Evolutionary conservation across 176 grass and related monocot species (phyloP).

Genomic region (Aegilops umbellulata): DNA sequence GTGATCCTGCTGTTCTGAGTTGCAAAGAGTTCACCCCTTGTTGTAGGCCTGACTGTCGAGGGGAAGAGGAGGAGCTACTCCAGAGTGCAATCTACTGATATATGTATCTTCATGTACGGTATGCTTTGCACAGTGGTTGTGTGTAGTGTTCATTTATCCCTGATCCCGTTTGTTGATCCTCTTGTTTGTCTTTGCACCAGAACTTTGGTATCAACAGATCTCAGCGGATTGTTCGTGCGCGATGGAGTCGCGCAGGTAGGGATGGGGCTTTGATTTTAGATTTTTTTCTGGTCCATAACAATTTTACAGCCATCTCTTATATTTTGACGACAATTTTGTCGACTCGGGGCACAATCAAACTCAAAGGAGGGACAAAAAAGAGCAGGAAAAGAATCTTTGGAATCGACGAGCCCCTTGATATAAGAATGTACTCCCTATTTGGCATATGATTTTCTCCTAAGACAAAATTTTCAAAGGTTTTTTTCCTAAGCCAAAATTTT

Average conservation of each 20-base stretch:
- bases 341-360: neutral
- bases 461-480: neutral
- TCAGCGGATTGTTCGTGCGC: neutral
- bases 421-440: neutral
- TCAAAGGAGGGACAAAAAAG: neutral
- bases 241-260: neutral
- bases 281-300: neutral
- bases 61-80: neutral
- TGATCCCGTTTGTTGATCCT: neutral
- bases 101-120: neutral
- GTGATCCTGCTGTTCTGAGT: constrained; percentile 64
- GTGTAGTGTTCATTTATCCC: neutral
- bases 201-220: neutral
- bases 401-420: neutral
- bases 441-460: neutral
- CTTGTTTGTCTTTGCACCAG: neutral
- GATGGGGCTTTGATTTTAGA: neutral
- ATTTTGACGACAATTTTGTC: neutral
- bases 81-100: neutral
- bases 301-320: neutral
- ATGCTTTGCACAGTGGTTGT: neutral
- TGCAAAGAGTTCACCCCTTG: neutral
- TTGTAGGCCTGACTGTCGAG: neutral
- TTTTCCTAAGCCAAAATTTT: too few relatives aligned
- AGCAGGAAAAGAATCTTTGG: neutral